phyloP scores from a whole-genome alignment of 352 stramenopile genomes.

The Plasmopara halstedii region DNA sequence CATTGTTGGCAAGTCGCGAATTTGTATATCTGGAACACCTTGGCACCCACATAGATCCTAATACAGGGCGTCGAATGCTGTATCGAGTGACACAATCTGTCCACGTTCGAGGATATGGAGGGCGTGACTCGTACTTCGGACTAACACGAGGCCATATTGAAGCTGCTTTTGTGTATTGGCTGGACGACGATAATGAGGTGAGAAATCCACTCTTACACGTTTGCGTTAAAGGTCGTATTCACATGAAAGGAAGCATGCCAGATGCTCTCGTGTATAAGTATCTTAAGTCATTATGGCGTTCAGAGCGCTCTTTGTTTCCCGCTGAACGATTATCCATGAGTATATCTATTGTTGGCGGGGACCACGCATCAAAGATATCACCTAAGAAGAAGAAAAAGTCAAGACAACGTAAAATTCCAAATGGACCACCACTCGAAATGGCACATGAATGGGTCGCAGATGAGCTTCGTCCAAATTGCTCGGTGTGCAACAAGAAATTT shows the following conservation, averaged over 20 bases:
- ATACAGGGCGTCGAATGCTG: slow-evolving; percentile 41
- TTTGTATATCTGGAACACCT: slow-evolving; percentile 67
- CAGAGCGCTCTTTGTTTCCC: slow-evolving; percentile 30
- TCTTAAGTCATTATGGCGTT: slow-evolving; percentile 53
- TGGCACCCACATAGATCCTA: slow-evolving; percentile 43
- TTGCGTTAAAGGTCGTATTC: slow-evolving; percentile 44
- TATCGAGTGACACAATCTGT: slow-evolving; percentile 62
- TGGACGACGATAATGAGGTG: slow-evolving; percentile 35
- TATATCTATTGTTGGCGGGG: slow-evolving; percentile 3
- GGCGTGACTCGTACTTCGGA: slow-evolving; percentile 56
- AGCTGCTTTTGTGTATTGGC: slow-evolving; percentile 61
- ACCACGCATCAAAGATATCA: slow-evolving; percentile 4
- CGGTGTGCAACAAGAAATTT: slow-evolving; percentile 58
- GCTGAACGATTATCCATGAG: slow-evolving; percentile 14
- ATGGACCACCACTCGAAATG: slow-evolving; percentile 39
- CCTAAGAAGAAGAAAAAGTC: slow-evolving; percentile 23
- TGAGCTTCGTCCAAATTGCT: slow-evolving; percentile 39
- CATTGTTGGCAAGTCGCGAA: slow-evolving; percentile 52
- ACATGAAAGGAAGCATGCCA: slow-evolving; percentile 56
- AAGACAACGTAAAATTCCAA: slow-evolving; percentile 17
- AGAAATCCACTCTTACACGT: slow-evolving; percentile 42
- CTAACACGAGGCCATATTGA: slow-evolving; percentile 60
- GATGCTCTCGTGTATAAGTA: slow-evolving; percentile 48
- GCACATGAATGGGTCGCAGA: slow-evolving; percentile 55
- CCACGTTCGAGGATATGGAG: slow-evolving; percentile 48